Evolutionary conservation across 2,329 filamentous ascomycete species (phyloP), one percentile per base, ranked within the genome.

Genomic region (Coleophoma eucalyptorum): DNA sequence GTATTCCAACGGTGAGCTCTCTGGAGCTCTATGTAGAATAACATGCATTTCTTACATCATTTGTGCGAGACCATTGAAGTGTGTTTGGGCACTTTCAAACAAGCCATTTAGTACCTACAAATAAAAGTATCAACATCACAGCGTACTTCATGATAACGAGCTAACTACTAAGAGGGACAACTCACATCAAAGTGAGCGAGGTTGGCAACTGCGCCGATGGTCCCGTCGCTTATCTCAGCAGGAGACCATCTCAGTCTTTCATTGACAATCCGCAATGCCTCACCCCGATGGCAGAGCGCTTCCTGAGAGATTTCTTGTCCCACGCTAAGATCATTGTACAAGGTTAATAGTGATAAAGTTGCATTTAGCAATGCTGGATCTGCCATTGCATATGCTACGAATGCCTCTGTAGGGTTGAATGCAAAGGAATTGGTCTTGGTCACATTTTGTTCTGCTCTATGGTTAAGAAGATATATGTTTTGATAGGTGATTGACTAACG

Each of bases 321-420:
- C 18, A 38, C 41, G 11, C 32, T 49, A 11, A 58, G 38, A 51
- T 56, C 49, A 8, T 26, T 44, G 48, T 58, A 51, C 2, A 58
- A 34, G 8, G 52, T 45, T 12, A 57, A 44, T 16, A 58, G 52
- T 20, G 53, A 54, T 3, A 58, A 46, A 32, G 56, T 51, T 2
- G 55, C 54, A 40, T 57, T 55, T 7, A 59, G 51, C 16, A 55
- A 37, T 12, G 52, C 55, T 1, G 51, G 44, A 32, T 57, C 55
- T 2, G 46, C 35, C 13, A 47, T 43, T 16, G 51, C 49, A 42
- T 49, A 40, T 3, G 50, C 49, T 31, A 55, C 54, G 41, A 57
- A 54, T 6, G 50, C 38, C 2, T 50, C 34, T 31, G 51, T 48
- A 4, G 55, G 43, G 46, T 59, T 55, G 35, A 57, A 53, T 5